phyloP scores from a whole-genome alignment of 2,329 filamentous ascomycete species.

The Moelleriella libera region DNA sequence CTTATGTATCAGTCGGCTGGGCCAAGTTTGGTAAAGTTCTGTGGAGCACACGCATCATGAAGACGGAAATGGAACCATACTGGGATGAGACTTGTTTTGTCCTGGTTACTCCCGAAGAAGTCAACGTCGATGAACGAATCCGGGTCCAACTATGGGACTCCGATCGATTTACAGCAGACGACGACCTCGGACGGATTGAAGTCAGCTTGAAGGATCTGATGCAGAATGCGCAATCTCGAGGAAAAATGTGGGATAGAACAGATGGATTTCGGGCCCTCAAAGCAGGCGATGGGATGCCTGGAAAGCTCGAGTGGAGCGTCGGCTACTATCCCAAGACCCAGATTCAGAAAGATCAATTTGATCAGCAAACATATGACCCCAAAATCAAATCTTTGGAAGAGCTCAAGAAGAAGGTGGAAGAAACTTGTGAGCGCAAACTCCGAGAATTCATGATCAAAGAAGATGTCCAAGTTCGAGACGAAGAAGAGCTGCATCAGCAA shows the following conservation, averaged over 20 bases:
- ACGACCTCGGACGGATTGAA: constrained; percentile 61
- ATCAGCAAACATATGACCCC: constrained; percentile 44
- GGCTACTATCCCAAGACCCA: constrained; percentile 57
- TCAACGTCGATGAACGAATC: constrained; percentile 57
- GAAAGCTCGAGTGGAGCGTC: constrained; percentile 53
- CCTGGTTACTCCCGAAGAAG: constrained; percentile 55
- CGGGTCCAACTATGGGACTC: constrained; percentile 65
- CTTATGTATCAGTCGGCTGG: constrained; percentile 61
- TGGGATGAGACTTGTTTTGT: constrained; percentile 60
- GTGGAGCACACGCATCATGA: constrained; percentile 46
- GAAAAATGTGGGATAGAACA: constrained; percentile 45
- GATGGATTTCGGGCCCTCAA: constrained; percentile 55
- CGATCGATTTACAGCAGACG: constrained; percentile 57
- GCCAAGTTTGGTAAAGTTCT: constrained; percentile 60
- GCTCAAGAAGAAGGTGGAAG: constrained; percentile 41
- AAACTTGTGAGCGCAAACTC: constrained; percentile 44
- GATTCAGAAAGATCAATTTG: constrained; percentile 47
- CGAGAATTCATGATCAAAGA: constrained; percentile 40
- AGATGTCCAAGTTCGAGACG: constrained; percentile 35
- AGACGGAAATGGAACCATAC: constrained; percentile 49
- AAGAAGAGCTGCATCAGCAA: constrained; percentile 52
- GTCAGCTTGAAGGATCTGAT: constrained; percentile 53
- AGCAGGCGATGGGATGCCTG: constrained; percentile 52
- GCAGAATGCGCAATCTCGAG: constrained; percentile 40
- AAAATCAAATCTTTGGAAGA: constrained; percentile 42